These are phyloP conservation scores for Pythium inflatum DNA, from an alignment of 352 stramenopile genomes.

Conservation along the genomic window DNA sequence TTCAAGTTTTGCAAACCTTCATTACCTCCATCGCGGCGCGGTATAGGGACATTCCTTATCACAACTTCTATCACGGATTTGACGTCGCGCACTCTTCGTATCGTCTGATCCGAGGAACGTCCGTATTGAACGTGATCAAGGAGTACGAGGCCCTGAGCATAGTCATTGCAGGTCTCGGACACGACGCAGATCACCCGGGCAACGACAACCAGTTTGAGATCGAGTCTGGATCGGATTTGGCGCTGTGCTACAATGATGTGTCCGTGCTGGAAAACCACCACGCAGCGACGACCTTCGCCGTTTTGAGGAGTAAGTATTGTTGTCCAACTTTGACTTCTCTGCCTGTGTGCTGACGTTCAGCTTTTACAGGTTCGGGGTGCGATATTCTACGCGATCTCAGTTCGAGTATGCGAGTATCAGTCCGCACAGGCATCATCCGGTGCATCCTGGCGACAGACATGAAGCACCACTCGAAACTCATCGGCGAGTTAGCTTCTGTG, in stretches of 20 bases:
- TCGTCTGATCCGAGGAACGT: conserved; percentile 55
- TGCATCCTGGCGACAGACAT: conserved; percentile 85
- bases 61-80: conserved; percentile 89
- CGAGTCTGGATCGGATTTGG: conserved; percentile 71
- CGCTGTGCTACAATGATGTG: conserved; percentile 90
- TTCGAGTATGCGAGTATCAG: conserved; percentile 42
- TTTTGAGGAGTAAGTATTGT: conserved; percentile 44
- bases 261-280: conserved; percentile 91
- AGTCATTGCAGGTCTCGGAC: conserved; percentile 78
- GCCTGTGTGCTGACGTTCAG: too few species aligned
- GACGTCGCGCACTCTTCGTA: conserved; percentile 75
- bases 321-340: neutral
- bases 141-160: conserved; percentile 78
- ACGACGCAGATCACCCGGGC: conserved; percentile 88
- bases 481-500: conserved; percentile 55
- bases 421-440: conserved; percentile 67
- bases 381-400: conserved; percentile 68
- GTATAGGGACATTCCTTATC: conserved; percentile 79
- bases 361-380: conserved; percentile 38
- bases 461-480: conserved; percentile 79
- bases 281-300: conserved; percentile 71
- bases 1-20: conserved; percentile 50
- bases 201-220: conserved; percentile 92
- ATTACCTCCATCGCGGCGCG: conserved; percentile 53
- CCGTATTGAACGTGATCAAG: conserved; percentile 67